These are phyloP conservation scores for Veloboletus limbatus DNA, from an alignment of 1,284 basidiomycete genomes.

Conservation along the genomic window DNA sequence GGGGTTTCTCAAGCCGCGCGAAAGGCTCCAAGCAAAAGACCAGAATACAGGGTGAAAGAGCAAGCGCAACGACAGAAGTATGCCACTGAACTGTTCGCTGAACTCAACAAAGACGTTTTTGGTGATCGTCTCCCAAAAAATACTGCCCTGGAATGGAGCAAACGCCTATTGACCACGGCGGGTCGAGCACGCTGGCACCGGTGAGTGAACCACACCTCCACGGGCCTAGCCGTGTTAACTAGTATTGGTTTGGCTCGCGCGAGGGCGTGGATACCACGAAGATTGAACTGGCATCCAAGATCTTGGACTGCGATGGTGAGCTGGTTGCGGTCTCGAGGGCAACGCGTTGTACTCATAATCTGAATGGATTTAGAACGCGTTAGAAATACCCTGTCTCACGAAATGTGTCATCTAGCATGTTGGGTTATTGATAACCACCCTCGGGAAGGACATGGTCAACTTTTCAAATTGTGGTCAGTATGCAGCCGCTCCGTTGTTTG, in stretches of 20 bases:
- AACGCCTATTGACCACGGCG: constrained; percentile 69
- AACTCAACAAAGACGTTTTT: constrained; percentile 81
- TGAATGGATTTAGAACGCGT: constrained; percentile 55
- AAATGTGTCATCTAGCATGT: constrained; percentile 84
- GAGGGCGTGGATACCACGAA: constrained; percentile 51
- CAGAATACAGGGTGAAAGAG: constrained; percentile 41
- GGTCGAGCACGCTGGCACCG: constrained; percentile 71
- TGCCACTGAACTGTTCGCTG: constrained; percentile 69
- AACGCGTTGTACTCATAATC: not conserved
- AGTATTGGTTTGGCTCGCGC: constrained; percentile 41
- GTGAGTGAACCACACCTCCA: constrained; percentile 34
- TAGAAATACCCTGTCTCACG: constrained; percentile 76
- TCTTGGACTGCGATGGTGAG: constrained; percentile 69
- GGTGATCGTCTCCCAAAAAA: constrained; percentile 64
- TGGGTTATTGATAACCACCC: constrained; percentile 73
- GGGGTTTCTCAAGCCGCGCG: constrained; percentile 11
- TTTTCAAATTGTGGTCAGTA: constrained; percentile 69
- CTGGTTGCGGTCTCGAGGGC: not conserved
- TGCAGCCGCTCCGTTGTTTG: not conserved
- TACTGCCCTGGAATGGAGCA: constrained; percentile 72
- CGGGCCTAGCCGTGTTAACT: not conserved
- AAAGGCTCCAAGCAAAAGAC: constrained; percentile 30
- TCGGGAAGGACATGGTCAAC: constrained; percentile 64
- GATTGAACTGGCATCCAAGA: constrained; percentile 77
- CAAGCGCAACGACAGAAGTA: constrained; percentile 49